Conservation (phyloP, 202 grass and related monocot genomes). For the Eragrostis tef region DNA sequence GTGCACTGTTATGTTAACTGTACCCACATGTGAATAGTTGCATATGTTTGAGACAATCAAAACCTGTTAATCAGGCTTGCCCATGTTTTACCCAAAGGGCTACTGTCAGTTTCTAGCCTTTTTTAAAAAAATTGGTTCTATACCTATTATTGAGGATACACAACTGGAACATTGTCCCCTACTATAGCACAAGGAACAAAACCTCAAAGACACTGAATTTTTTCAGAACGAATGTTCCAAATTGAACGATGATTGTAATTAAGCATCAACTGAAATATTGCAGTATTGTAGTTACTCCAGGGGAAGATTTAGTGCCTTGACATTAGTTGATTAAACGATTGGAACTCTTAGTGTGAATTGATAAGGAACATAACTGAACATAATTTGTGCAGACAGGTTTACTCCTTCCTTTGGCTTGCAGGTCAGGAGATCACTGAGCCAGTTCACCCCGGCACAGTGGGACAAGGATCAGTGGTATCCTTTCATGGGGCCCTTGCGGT, state of each 20-base stretch:
- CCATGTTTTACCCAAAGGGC: not conserved
- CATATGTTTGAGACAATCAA: constrained; percentile 38
- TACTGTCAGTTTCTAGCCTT: not conserved
- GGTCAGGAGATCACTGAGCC: constrained; percentile 92
- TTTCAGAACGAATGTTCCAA: constrained; percentile 24
- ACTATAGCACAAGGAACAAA: not conserved
- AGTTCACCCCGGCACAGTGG: constrained; percentile 95
- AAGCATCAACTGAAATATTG: not conserved
- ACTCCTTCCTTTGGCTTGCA: constrained; percentile 36
- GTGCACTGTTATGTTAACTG: constrained; percentile 41
- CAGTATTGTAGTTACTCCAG: not conserved
- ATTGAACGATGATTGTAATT: not conserved
- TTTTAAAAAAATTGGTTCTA: no score
- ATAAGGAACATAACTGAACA: not conserved
- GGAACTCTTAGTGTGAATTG: not conserved
- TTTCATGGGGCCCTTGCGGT: constrained; percentile 84
- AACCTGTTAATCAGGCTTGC: constrained; percentile 32
- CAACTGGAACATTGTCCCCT: not conserved
- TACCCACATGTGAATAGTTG: constrained; percentile 45
- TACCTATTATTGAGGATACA: not conserved
- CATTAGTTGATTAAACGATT: constrained; percentile 4
- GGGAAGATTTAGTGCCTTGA: not conserved
- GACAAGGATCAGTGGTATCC: constrained; percentile 98
- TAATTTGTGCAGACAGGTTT: constrained; percentile 9
- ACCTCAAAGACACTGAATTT: not conserved